Evolutionary conservation across 177 flowering plant genomes (phyloP).

Genomic region (Vitis hybrid): DNA sequence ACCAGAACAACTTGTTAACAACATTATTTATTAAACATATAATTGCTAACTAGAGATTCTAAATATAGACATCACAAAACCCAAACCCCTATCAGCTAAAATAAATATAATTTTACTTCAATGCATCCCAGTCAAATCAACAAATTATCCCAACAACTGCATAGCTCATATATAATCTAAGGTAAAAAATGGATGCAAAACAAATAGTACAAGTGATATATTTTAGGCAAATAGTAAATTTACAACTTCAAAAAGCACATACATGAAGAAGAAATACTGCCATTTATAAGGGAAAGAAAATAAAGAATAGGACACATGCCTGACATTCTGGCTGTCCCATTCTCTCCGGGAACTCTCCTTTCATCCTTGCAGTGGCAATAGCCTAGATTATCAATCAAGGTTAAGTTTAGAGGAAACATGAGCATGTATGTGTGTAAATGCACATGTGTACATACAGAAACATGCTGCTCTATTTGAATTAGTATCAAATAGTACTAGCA

Average conservation of each 20-base stretch:
- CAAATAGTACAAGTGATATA: neutral
- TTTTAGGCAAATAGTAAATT: conserved; percentile 2
- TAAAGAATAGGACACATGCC: conserved; percentile 39
- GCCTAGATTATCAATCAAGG: conserved; percentile 46
- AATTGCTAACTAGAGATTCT: neutral
- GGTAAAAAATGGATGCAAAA: neutral
- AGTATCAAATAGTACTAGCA: no score
- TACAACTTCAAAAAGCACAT: neutral
- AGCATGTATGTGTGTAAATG: no score
- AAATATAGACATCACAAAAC: neutral
- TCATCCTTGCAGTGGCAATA: conserved; percentile 86
- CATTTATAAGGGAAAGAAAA: neutral
- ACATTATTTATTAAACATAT: neutral
- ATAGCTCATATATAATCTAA: neutral
- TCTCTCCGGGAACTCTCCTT: conserved; percentile 95
- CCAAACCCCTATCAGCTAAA: neutral
- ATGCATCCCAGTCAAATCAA: neutral
- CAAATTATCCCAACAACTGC: neutral
- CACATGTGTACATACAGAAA: no score
- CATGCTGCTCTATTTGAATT: no score
- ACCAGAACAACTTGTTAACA: neutral
- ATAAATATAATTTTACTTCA: neutral
- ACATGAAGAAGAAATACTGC: neutral
- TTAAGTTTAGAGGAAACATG: neutral
- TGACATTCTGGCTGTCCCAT: conserved; percentile 96